These are phyloP conservation scores for Talaromyces sp. DNA, from an alignment of 2,329 filamentous ascomycete species.

Conservation along the genomic window DNA sequence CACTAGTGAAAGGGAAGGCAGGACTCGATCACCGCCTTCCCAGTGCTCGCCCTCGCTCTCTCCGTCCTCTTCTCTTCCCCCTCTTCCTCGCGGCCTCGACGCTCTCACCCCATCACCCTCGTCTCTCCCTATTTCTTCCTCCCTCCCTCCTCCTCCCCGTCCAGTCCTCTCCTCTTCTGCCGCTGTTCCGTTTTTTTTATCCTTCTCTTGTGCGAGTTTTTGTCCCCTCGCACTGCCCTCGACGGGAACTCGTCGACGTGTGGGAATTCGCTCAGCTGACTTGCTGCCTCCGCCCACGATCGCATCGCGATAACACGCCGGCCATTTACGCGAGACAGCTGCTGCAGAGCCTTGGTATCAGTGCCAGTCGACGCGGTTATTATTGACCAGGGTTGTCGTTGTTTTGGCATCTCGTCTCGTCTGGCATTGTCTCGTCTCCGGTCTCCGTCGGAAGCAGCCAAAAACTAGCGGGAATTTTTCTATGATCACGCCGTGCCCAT, in stretches of 20 bases:
- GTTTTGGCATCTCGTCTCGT: background rate
- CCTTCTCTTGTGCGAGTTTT: background rate
- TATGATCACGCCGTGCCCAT: constrained; percentile 8
- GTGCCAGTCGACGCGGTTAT: no score
- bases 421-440: background rate
- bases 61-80: background rate
- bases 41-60: background rate
- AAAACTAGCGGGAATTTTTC: constrained; percentile 11
- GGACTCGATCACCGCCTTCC: background rate
- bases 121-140: background rate
- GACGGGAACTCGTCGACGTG: background rate
- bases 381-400: background rate
- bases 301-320: background rate
- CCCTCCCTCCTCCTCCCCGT: background rate
- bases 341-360: background rate
- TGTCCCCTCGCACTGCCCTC: background rate
- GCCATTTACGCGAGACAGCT: background rate
- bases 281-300: background rate
- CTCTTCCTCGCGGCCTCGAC: background rate
- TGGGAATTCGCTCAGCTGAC: background rate
- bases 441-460: constrained; percentile 4
- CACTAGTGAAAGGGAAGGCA: background rate
- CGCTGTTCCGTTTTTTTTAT: background rate
- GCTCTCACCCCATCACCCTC: background rate
- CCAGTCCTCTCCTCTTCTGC: background rate